phyloP scores from a whole-genome alignment of 768 basidiomycete species.

The Boletus bicolor region DNA sequence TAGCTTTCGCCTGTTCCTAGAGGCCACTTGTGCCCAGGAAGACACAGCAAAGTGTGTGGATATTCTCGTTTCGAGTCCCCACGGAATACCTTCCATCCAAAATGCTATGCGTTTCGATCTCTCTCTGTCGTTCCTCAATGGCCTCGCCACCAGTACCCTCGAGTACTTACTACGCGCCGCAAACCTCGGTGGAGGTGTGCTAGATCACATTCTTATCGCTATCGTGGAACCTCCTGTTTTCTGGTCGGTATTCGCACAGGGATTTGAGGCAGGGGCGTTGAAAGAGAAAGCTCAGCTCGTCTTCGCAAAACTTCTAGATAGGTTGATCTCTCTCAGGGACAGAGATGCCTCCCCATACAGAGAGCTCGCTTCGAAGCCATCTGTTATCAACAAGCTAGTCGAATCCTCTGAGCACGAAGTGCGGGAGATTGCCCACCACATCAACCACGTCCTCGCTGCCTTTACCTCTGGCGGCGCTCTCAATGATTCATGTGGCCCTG shows the following conservation, averaged over 20 bases:
- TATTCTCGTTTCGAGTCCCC: conserved; percentile 33
- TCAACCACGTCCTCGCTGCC: conserved; percentile 38
- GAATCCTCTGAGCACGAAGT: conserved; percentile 26
- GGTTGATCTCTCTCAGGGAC: conserved; percentile 40
- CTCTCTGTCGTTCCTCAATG: conserved; percentile 43
- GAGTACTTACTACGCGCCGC: conserved; percentile 39
- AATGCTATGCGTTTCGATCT: conserved; percentile 42
- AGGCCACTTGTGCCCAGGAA: conserved; percentile 41
- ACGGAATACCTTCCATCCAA: conserved; percentile 41
- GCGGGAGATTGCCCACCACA: conserved; percentile 37
- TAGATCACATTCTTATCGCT: conserved; percentile 39
- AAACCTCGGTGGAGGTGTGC: conserved; percentile 41
- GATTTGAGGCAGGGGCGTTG: conserved; percentile 34
- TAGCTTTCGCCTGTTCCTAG: conserved; percentile 39
- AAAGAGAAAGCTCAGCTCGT: conserved; percentile 34
- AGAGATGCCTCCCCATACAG: conserved; percentile 37
- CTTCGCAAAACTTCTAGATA: conserved; percentile 50
- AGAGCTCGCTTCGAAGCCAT: conserved; percentile 33
- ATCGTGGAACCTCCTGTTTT: conserved; percentile 55
- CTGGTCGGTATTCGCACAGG: conserved; percentile 38
- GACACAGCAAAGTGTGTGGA: conserved; percentile 39
- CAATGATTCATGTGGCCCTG: conserved; percentile 38
- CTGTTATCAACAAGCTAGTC: conserved; percentile 26
- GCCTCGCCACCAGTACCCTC: conserved; percentile 35
- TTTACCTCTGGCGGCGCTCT: conserved; percentile 22